Percentiles rank a stretch among this genome's conserved stretches.
Evolutionary conservation across 2,329 filamentous ascomycete genomes (phyloP).

Genomic region (Hymenoscyphus scutula): DNA sequence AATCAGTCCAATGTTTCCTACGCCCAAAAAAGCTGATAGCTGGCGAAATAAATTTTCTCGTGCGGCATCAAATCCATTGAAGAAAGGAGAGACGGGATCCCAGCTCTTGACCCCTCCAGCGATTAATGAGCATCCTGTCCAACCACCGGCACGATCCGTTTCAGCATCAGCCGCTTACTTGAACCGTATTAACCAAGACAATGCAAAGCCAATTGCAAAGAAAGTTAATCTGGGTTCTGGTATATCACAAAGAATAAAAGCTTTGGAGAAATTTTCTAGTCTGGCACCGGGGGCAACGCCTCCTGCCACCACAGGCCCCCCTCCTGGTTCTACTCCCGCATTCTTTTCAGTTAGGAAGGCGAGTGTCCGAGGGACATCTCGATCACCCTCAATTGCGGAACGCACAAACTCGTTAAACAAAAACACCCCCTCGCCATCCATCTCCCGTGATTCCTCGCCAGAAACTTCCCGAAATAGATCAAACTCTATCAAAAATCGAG

Average conservation of each 20-base stretch:
- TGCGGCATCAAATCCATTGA: constrained; percentile 38
- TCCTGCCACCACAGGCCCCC: constrained; percentile 19
- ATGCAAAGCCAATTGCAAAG: constrained; percentile 55
- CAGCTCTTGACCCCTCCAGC: constrained; percentile 42
- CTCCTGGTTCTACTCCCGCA: constrained; percentile 48
- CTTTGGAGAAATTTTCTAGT: constrained; percentile 74
- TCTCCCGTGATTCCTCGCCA: constrained; percentile 48
- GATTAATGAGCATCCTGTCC: constrained; percentile 22
- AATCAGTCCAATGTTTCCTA: constrained; percentile 61
- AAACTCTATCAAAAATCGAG: constrained; percentile 30
- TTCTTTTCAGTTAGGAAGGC: constrained; percentile 59
- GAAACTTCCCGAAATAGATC: constrained; percentile 40
- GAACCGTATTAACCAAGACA: constrained; percentile 53
- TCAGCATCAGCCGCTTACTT: constrained; percentile 56
- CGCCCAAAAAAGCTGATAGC: constrained; percentile 28
- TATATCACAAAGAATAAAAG: constrained; percentile 93
- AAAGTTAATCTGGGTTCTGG: constrained; percentile 84
- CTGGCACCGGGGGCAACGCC: constrained; percentile 39
- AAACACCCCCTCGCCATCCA: constrained; percentile 37
- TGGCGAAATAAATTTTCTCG: constrained; percentile 32
- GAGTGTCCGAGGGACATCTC: constrained; percentile 34
- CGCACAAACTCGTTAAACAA: constrained; percentile 38
- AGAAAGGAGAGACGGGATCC: constrained; percentile 36
- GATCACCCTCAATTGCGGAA: constrained; percentile 40
- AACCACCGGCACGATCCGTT: constrained; percentile 27